Evolutionary conservation across 306 rosid genomes (phyloP).

Genomic region (Bauhinia variegata): DNA sequence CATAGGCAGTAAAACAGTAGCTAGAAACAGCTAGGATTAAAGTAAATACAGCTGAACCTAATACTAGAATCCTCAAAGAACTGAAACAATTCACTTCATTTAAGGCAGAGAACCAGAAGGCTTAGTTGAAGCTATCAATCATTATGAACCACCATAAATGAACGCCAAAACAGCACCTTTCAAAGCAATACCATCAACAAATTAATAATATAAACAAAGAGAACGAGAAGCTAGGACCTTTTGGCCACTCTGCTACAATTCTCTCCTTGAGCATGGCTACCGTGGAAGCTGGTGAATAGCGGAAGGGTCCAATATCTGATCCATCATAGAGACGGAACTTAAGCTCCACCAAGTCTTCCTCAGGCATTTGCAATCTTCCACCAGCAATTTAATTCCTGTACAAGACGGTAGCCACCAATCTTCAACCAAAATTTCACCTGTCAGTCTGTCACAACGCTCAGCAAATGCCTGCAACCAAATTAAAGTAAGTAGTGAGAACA

Average conservation of each 20-base stretch:
- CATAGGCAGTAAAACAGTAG: background rate
- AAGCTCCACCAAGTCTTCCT: constrained; percentile 81
- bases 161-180: background rate
- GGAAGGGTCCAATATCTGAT: constrained; percentile 84
- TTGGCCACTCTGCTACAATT: constrained; percentile 84
- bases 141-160: constrained; percentile 12
- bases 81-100: constrained; percentile 8
- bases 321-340: constrained; percentile 93
- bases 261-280: constrained; percentile 78
- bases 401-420: background rate
- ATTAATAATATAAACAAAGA: background rate
- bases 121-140: constrained; percentile 8
- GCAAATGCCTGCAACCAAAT: constrained; percentile 8
- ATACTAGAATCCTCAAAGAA: constrained; percentile 5
- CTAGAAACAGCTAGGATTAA: background rate
- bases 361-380: constrained; percentile 66
- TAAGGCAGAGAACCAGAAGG: constrained; percentile 29
- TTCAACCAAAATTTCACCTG: background rate
- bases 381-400: constrained; percentile 1
- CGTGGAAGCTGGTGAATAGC: constrained; percentile 74
- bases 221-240: constrained; percentile 53
- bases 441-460: background rate
- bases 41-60: constrained; percentile 18
- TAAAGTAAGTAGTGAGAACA: constrained; percentile 5
- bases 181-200: background rate